Evolutionary conservation across 257 asterid species (phyloP), one percentile per base, ranked within the genome.

Genomic region (Solanum clarkiae): DNA sequence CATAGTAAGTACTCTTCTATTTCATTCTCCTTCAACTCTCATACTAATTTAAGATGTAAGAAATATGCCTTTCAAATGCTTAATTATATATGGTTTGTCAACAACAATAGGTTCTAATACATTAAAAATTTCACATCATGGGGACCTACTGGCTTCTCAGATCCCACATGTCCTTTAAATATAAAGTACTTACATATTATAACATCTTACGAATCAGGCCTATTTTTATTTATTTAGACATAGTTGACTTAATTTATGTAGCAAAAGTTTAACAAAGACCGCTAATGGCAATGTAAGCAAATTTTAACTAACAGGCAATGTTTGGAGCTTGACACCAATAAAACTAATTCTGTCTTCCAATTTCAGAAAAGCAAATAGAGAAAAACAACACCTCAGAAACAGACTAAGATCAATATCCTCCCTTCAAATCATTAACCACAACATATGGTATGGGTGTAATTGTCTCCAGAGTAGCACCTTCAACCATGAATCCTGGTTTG

Each of bases 371-470:
- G 24, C 44, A 75, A 54, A 81, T 82, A 24, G 62, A 75, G 70
- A 32, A 26, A 45, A 54, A 40, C 84, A 63, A 49, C 77, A 54
- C 71, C 77, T 22, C 20, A 55, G 29, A 24, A 62, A 62, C 13
- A 51, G n/a, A 6, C 49, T 68, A 63, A 81, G 18, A 65, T 83
- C 82, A 94, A 80, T 95, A 94, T n/a, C 98, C 98, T 14, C 98
- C 98, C 93, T 95, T 94, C 89, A 95, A 97, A 86, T 95, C 98
- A 36, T 95, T 95, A 82, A 95, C 98, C 29, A 95, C 98, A 88
- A 94, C 98, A 68, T 94, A 95, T 5, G 98, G 98, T 56, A 95
- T 95, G 55, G 98, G 98, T 14, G 98, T 95, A 85, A 95, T 95
- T 5, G 98, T 94, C 88, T 95, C 97, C 80, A 95, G 86, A 1